phyloP scores from a whole-genome alignment of 2,329 filamentous ascomycete species.

The Paecilomyces sp. region DNA sequence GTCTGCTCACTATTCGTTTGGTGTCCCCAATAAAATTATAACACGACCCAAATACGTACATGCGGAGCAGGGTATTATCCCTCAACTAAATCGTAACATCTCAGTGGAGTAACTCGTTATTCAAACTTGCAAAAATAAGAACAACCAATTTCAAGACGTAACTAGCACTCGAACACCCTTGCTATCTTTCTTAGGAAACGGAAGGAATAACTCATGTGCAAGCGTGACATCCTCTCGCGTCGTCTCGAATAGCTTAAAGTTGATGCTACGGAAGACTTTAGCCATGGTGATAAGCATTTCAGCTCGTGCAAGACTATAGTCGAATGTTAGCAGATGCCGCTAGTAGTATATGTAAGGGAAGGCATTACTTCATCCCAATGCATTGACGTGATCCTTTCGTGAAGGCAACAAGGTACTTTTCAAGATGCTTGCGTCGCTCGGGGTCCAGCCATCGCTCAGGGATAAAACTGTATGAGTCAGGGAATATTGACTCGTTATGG shows the following conservation, averaged over 20 bases:
- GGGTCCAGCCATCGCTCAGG: slow-evolving; percentile 14
- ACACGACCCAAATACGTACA: too few relatives aligned
- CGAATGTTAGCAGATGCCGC: not conserved
- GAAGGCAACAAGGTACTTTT: slow-evolving; percentile 13
- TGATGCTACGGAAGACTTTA: slow-evolving; percentile 4
- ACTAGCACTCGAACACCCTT: slow-evolving; percentile 3
- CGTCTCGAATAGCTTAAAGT: slow-evolving; percentile 4
- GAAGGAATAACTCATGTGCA: slow-evolving; percentile 5
- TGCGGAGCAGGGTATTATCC: too few relatives aligned
- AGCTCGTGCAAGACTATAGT: slow-evolving; percentile 6
- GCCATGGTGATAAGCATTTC: slow-evolving; percentile 5
- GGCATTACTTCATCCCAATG: slow-evolving; percentile 10
- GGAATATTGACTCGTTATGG: slow-evolving; percentile 12
- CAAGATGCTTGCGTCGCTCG: slow-evolving; percentile 7
- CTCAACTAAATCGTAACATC: too few relatives aligned
- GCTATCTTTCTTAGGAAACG: slow-evolving; percentile 3
- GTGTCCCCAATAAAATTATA: too few relatives aligned
- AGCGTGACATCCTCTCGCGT: slow-evolving; percentile 3
- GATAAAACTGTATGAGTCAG: slow-evolving; percentile 10
- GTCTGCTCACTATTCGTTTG: too few relatives aligned
- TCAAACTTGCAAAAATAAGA: not conserved
- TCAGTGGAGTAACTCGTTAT: not conserved
- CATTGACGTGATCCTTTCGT: slow-evolving; percentile 12
- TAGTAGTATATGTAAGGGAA: not conserved
- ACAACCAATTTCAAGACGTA: not conserved